Base-by-base conservation (phyloP, 2,329 filamentous ascomycete species). In the Diaporthe capsici region DNA sequence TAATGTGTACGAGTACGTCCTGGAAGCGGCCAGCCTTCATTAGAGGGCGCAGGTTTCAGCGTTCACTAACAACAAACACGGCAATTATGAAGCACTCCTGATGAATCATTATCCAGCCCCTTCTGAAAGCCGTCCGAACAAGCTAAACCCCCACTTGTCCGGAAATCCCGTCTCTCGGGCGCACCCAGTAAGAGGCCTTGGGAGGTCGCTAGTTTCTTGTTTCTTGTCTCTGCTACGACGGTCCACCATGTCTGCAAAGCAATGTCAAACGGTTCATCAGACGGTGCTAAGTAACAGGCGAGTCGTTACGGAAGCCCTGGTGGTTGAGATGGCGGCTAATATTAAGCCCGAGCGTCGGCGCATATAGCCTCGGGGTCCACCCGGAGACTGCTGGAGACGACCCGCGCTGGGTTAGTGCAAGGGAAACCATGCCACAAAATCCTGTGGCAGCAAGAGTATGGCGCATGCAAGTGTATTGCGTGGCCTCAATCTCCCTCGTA, bases 241-340 rank as follows among this genome's bases (percentile, higher is more conserved):
- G 34, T 53, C 47, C 65, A 70, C 65, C 49, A 42, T 51, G 65
- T 20, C 12, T 12, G 47, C 34, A 53, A 4, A 15, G 34, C 49
- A 53, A 70, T 55, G 31, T 70, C 65, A 70, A 55, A 70, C 65
- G 34, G 65, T 55, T 42, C 31, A 70, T 70, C 65, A 70, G 65
- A 70, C 65, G 65, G 15, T 55, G 47, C 65, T 55, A 55, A 53
- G 65, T 42, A 39, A 68, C 47, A 53, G 65, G 28, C 34, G 65
- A 68, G 65, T 68, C 47, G 65, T 68, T 51, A 15, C 47, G 22
- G 22, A 4, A 53, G 47, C 42, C 42, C 20, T 68, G 47, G 65
- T 39, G n/a, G 47, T 53, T 68, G 65, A 39, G 10, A 68, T 25
- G 47, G 47, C 65, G 47, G 65, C 31, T 53, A n/a, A 55, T 39